Conservation (phyloP, 192 early-diverging fungal genomes). For the Backusella sp. region DNA sequence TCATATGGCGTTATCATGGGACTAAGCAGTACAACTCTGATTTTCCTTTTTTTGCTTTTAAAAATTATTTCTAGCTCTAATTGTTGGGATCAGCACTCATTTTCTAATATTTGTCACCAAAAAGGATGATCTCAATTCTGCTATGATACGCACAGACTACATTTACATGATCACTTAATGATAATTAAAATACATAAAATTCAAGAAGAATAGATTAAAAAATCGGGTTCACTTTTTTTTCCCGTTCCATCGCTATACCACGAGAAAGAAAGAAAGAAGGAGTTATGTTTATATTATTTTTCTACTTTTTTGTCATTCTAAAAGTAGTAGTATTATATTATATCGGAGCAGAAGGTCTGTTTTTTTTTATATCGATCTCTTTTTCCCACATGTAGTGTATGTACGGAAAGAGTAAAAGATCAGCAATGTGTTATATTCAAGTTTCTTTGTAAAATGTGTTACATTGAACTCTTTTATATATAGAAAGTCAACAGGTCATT, state of each 20-base stretch:
- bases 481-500: neutral
- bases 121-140: neutral
- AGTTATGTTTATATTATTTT: neutral
- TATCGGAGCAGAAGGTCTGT: neutral
- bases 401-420: neutral
- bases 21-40: neutral
- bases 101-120: neutral
- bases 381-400: neutral
- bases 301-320: neutral
- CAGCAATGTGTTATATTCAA: neutral
- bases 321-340: neutral
- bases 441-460: neutral
- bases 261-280: neutral
- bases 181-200: neutral
- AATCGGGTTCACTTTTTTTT: neutral
- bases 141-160: neutral
- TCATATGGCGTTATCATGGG: slow-evolving; percentile 9
- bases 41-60: neutral
- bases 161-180: slow-evolving; percentile 4
- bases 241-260: neutral
- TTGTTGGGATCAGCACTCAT: neutral
- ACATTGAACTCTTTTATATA: neutral
- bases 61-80: neutral
- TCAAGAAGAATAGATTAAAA: neutral
- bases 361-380: neutral